phyloP scores from a whole-genome alignment of 2,329 filamentous ascomycete genomes.

The Fusarium neocosmosporiellum region DNA sequence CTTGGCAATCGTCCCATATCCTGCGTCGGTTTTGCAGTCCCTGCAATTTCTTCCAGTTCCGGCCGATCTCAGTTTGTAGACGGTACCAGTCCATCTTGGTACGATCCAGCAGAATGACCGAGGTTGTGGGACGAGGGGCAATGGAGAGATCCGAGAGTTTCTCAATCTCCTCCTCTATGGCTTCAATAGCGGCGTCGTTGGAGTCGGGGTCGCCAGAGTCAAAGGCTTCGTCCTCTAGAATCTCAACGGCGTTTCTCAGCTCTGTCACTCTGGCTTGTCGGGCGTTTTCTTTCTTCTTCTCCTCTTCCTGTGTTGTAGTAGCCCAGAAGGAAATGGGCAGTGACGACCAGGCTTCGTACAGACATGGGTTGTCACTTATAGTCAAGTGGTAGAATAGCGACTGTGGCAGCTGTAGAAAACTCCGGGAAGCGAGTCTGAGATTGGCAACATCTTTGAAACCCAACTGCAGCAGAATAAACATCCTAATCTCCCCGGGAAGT shows the following conservation, averaged over 20 bases:
- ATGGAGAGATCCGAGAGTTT: not conserved
- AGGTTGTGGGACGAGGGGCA: not conserved
- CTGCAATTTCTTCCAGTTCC: not conserved
- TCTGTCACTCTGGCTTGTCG: not conserved
- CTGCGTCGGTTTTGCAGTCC: conserved; percentile 13
- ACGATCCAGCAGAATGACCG: not conserved
- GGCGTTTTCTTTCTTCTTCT: not conserved
- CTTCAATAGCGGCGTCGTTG: not conserved
- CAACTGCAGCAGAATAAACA: conserved; percentile 17
- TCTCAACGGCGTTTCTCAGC: not conserved
- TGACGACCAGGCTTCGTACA: conserved; percentile 33
- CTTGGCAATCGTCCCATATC: conserved; percentile 18
- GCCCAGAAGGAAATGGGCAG: conserved; percentile 30
- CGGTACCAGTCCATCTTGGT: not conserved
- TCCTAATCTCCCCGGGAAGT: conserved; percentile 24
- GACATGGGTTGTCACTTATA: conserved; percentile 24
- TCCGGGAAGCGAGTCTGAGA: conserved; percentile 20
- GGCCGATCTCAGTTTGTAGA: not conserved
- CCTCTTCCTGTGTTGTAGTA: conserved; percentile 12
- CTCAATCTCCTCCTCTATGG: not conserved
- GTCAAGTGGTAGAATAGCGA: conserved; percentile 6
- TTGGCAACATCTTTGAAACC: conserved; percentile 18
- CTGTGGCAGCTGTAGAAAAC: conserved; percentile 22
- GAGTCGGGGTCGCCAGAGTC: not conserved
- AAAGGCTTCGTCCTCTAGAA: not conserved